phyloP scores from a whole-genome alignment of 352 stramenopile genomes.

The Bremia lactucae region DNA sequence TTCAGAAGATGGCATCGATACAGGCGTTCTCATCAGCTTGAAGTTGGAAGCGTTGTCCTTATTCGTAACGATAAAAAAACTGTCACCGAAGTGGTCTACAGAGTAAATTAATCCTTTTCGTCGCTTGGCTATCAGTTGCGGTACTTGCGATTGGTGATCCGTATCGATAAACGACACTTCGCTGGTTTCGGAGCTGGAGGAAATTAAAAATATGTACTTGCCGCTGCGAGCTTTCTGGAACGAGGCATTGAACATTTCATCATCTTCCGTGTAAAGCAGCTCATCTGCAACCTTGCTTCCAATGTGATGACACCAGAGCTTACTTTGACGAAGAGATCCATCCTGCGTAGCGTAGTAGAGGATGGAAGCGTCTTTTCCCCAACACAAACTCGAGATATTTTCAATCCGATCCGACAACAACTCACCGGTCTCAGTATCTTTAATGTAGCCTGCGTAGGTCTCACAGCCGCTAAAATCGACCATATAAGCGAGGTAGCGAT shows the following conservation, averaged over 20 bases:
- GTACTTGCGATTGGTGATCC: conserved; percentile 29
- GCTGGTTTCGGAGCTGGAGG: conserved; percentile 85
- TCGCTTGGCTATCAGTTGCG: conserved; percentile 54
- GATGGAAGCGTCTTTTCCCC: conserved; percentile 83
- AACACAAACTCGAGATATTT: conserved; percentile 84
- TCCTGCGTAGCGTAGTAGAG: conserved; percentile 92
- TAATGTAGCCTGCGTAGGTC: conserved; percentile 88
- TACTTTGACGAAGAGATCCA: conserved; percentile 87
- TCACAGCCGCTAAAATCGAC: conserved; percentile 91
- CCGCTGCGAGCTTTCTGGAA: conserved; percentile 88
- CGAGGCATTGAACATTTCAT: conserved; percentile 89
- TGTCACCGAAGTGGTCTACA: conserved; percentile 79
- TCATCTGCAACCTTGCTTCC: conserved; percentile 63
- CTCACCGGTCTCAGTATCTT: conserved; percentile 66
- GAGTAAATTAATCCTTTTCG: conserved; percentile 68
- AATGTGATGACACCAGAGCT: conserved; percentile 88
- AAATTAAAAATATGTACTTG: conserved; percentile 88
- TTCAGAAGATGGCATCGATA: conserved; percentile 31
- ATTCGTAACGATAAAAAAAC: conserved; percentile 93
- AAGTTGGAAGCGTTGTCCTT: conserved; percentile 89
- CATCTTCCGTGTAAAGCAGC: conserved; percentile 90
- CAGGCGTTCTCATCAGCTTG: conserved; percentile 76
- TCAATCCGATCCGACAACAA: conserved; percentile 65
- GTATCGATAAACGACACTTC: conserved; percentile 82
- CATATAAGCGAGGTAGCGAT: conserved; percentile 90